Conservation (phyloP, 805 yeast genomes). For the Metschnikowia gelsemii region DNA sequence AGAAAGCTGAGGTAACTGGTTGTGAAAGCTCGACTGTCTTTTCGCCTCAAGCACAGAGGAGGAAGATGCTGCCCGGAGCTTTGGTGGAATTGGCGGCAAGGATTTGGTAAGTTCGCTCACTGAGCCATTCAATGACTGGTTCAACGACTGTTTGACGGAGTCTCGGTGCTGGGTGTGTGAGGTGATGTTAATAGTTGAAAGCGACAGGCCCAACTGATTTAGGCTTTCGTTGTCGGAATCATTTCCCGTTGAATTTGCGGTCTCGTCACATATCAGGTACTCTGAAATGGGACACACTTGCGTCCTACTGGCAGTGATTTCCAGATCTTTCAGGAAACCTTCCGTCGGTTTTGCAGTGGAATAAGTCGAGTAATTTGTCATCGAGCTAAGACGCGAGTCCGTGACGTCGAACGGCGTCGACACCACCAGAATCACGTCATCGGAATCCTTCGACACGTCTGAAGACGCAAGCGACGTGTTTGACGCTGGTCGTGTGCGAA, state of each 20-base stretch:
- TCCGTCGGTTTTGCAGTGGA: constrained; percentile 15
- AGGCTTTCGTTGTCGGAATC: neutral
- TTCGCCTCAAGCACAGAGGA: constrained; percentile 11
- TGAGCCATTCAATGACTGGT: no score
- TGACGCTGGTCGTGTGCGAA: constrained; percentile 27
- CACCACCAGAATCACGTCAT: constrained; percentile 34
- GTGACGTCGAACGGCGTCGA: constrained; percentile 34
- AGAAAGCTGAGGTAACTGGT: constrained; percentile 10
- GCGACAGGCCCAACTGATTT: constrained; percentile 18
- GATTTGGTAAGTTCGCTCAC: no score
- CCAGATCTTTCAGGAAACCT: no score
- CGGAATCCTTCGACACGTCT: constrained; percentile 32
- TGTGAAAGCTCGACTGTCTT: constrained; percentile 3
- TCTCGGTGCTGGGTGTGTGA: neutral
- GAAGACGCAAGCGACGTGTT: constrained; percentile 35
- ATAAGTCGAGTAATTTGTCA: constrained; percentile 30
- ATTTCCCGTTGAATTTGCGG: neutral
- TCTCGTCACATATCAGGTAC: neutral
- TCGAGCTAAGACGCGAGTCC: constrained; percentile 40
- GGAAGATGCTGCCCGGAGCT: constrained; percentile 20
- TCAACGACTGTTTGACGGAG: no score
- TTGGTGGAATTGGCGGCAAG: constrained; percentile 11
- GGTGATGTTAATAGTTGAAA: constrained; percentile 22
- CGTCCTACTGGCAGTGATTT: no score
- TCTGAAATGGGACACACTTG: neutral